These are phyloP conservation scores for Agroathelia rolfsii DNA, from an alignment of 1,284 basidiomycete genomes.

Conservation along the genomic window DNA sequence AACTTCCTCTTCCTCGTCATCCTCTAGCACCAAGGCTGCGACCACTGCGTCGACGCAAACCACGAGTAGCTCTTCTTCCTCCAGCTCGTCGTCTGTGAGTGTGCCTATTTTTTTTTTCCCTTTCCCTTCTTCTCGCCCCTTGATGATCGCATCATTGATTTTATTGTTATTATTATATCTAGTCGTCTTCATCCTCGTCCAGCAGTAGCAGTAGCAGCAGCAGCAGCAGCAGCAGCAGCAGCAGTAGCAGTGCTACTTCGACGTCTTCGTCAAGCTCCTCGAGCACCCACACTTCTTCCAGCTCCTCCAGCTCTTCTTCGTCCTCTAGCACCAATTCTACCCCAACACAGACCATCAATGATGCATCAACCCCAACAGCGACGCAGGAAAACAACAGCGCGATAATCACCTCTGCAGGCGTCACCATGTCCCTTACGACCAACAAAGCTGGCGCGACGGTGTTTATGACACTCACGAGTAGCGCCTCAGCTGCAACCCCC, in stretches of 20 bases:
- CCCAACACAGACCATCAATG: slow-evolving; percentile 9
- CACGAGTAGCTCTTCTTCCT: slow-evolving; percentile 12
- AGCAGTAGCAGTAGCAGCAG: slow-evolving; percentile 4
- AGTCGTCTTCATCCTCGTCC: slow-evolving; percentile 8
- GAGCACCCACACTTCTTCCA: slow-evolving; percentile 16
- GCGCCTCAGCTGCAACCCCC: slow-evolving; percentile 17
- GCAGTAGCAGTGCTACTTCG: slow-evolving; percentile 8
- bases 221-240: slow-evolving; percentile 11
- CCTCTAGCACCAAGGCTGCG: slow-evolving; percentile 10
- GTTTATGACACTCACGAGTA: slow-evolving; percentile 14
- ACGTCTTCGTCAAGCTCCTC: slow-evolving; percentile 17
- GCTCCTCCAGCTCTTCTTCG: slow-evolving; percentile 11
- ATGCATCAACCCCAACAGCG: too few species aligned
- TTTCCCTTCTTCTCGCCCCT: too few species aligned
- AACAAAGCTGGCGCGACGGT: slow-evolving; percentile 8
- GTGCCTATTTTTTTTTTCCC: too few species aligned
- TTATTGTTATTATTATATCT: background rate
- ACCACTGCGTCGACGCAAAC: slow-evolving; percentile 12
- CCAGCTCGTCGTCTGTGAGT: too few species aligned
- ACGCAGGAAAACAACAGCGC: too few species aligned
- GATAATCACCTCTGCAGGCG: too few species aligned
- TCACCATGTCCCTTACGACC: background rate
- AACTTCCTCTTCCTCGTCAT: slow-evolving; percentile 11
- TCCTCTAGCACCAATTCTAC: slow-evolving; percentile 13
- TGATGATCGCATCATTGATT: too few species aligned